Base-by-base conservation (phyloP, 495 filamentous ascomycete genomes). In the Talaromyces stipitatus region DNA sequence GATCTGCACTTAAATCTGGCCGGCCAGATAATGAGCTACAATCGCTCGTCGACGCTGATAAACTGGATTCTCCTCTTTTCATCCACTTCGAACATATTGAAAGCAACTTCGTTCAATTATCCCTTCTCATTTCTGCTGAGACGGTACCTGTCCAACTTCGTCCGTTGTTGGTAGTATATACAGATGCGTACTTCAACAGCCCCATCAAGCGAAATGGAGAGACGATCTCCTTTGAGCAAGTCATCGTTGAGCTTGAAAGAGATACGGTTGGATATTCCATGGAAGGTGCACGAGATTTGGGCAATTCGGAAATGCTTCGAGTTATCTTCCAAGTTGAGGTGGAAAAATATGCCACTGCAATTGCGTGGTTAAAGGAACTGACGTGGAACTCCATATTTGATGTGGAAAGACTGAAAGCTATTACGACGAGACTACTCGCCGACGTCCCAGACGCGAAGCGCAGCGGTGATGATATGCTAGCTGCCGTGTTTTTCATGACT, bases 21-120 rank as follows among this genome's bases (percentile, higher is more conserved):
- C 75, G 63, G 27, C 74, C 82, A 1, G 72, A 85, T 20, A 92
- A 90, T 63, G 64, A 77, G 0, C 77, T 87, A n/a, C 94, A 98
- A 67, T 79, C 84, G 54, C 65, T 85, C 46, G 81, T 98, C 50
- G 89, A 96, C 63, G 75, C 78, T 22, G 85, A 91, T 54, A 75
- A 78, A 8, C 61, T 78, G 3, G 78, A 79, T 50, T 61, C 82
- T 33, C 89, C 92, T 1, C 76, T 96, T 2, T 99, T 96, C 70
- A 79, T 99, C n/a, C 95, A 99, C 71, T 99, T 94, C 62, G 94
- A 99, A 73, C 83, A 95, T 62, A 87, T 96, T 29, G 82, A 84
- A 29, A 92, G 88, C 45, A 92, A 88, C 62, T 99, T 99, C 65
- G 90, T 96, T 43, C 84, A 89, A 58, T 71, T 97, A 11, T 84